Evolutionary conservation across 1,284 basidiomycete genomes (phyloP), one percentile per base, ranked within the genome.

Genomic region (Melanopsichium pennsylvanicum): DNA sequence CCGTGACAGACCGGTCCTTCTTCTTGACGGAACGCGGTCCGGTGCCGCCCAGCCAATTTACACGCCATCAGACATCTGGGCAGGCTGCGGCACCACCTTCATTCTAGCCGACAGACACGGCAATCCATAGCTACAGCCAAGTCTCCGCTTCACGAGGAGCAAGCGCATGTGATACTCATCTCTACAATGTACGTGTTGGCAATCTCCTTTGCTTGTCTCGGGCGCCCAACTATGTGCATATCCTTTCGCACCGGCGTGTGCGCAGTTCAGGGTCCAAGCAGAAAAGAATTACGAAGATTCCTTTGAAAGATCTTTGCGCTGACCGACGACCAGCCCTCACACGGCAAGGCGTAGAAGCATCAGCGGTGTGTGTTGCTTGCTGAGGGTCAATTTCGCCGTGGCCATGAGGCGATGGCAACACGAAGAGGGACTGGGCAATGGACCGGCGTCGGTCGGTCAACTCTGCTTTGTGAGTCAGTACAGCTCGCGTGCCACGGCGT

Each of bases 1-100:
- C 49, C 56, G 59, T 22, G 21, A 48, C 27, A 27, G 38, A 16
- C 48, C 63, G 23, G 47, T 54, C 8, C 33, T 36, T 5, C 29
- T 63, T 43, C 33, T 56, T 26, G 32, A 50, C 47, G 58, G 52
- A 49, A 49, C 43, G 48, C 56, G 52, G 58, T 47, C 49, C 56
- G 56, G 49, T 52, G 25, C 49, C 44, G 51, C 40, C 18, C 25
- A n/a, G 26, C 22, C 34, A 13, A 16, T 27, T 13, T 41, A 42
- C 23, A 29, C 31, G n/a, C 59, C 63, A 15, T 15, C 49, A 4
- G 35, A 62, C 23, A 26, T 72, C 16, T 72, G 70, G 70, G 66
- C 70, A 15, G 61, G 66, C 4, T 61, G 44, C 34, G 66, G 60
- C 0, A 70, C 66, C 11, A 70, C 51, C n/a, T 70, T 69, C 34